phyloP scores from a whole-genome alignment of 441 rosid genomes.

The Pelargonium citronellum region DNA sequence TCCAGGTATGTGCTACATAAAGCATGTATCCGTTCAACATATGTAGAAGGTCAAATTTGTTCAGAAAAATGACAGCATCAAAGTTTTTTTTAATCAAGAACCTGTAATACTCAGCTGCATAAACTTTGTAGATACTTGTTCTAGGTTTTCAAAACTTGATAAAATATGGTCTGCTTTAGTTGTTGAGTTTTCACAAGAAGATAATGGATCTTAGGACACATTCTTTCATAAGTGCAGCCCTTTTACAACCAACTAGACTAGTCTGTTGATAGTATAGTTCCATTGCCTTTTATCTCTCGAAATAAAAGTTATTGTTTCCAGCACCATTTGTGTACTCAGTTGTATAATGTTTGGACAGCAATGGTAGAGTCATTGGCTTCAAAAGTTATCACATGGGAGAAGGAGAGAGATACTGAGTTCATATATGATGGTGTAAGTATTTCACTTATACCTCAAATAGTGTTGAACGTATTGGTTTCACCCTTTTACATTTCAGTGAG shows the following conservation, averaged over 20 bases:
- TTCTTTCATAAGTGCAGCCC: too few relatives aligned
- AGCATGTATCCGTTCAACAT: neutral
- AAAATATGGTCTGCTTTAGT: neutral
- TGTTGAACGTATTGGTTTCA: too few relatives aligned
- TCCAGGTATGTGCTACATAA: constrained; percentile 46
- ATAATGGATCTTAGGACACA: too few relatives aligned
- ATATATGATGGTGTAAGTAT: constrained; percentile 80
- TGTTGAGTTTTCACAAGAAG: neutral
- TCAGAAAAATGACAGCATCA: too few relatives aligned
- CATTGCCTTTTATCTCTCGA: neutral
- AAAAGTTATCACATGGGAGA: constrained; percentile 83
- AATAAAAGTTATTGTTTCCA: neutral
- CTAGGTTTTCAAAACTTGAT: too few relatives aligned
- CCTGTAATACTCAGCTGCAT: too few relatives aligned
- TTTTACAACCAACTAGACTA: too few relatives aligned
- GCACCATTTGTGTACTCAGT: neutral
- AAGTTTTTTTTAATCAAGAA: too few relatives aligned
- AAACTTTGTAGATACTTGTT: too few relatives aligned
- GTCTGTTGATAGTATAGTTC: too few relatives aligned
- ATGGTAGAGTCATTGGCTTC: constrained; percentile 83
- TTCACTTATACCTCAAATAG: neutral
- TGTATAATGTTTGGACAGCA: constrained; percentile 38
- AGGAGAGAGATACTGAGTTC: constrained; percentile 70
- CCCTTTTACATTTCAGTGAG: neutral
- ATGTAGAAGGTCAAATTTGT: neutral